Evolutionary conservation across 1,284 basidiomycete species (phyloP).

Genomic region (Meira miltonrushii): DNA sequence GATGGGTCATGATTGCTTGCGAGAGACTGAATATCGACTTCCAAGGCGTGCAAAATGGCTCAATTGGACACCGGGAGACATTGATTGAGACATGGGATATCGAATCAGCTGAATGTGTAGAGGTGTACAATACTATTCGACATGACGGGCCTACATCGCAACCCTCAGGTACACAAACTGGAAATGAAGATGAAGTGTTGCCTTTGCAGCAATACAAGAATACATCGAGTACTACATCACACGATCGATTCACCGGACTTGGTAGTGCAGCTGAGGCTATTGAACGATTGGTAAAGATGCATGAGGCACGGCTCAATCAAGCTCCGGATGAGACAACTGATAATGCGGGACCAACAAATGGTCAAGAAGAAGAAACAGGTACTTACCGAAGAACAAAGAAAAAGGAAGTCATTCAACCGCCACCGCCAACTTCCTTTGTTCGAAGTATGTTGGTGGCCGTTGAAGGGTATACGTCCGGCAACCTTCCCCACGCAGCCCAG

Average conservation of each 20-base stretch:
- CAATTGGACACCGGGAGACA: slow-evolving; percentile 16
- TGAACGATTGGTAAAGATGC: slow-evolving; percentile 27
- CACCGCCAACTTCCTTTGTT: neutral
- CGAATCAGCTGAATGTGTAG: slow-evolving; percentile 52
- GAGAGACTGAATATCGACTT: slow-evolving; percentile 53
- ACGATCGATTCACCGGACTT: slow-evolving; percentile 1
- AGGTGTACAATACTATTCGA: slow-evolving; percentile 13
- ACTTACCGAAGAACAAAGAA: no score
- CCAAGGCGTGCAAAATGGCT: neutral
- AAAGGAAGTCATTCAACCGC: no score
- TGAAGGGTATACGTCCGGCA: slow-evolving; percentile 31
- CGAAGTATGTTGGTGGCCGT: slow-evolving; percentile 25
- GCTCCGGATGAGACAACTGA: neutral
- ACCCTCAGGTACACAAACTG: neutral
- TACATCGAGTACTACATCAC: neutral
- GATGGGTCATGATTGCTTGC: slow-evolving; percentile 79
- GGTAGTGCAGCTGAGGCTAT: slow-evolving; percentile 33
- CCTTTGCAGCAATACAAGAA: neutral
- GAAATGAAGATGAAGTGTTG: neutral
- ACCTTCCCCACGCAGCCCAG: slow-evolving; percentile 10
- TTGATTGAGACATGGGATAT: slow-evolving; percentile 49
- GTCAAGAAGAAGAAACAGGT: neutral
- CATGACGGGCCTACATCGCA: neutral
- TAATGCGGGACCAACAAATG: neutral
- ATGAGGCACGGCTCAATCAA: slow-evolving; percentile 10